Evolutionary conservation across 75 land plant species (phyloP), one percentile per base, ranked within the genome.

Genomic region (Gnetum montanum): DNA sequence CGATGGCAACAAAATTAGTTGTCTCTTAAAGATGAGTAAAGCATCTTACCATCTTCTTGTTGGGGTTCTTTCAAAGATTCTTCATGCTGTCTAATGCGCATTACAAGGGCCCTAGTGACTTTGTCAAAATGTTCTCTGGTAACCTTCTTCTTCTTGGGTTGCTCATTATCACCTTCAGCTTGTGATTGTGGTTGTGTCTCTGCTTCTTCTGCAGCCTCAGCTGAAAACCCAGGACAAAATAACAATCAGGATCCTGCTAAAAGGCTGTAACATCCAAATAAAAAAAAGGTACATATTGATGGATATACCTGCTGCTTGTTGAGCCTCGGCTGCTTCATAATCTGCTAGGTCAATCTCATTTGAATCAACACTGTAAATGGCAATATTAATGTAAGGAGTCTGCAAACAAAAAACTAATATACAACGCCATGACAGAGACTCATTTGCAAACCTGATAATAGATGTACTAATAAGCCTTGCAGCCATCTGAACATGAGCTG

Each of bases 311-410:
- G 59, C 5, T 15, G 46, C 25, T 37, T 57, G 43, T 15, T 38
- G 15, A 24, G 19, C 46, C 7, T 8, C 27, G 20, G 73, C 74
- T 10, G 76, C 86, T 70, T 79, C 77, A 38, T 66, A 79, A 65
- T 82, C 90, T 52, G 89, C 88, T 23, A 94, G 70, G 62, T 94
- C 98, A 61, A 94, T 80, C 62, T 78, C 98, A 61, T 80, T 75
- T 6, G 99, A 86, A 51, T 95, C 96, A 37, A 95, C 99, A 76
- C 99, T 95, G 85, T 68, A 77, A 19, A 54, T n/a, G n/a, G n/a
- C n/a, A 49, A 38, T 20, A 35, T 30, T 16, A 44, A 7, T 18
- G n/a, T n/a, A n/a, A n/a, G n/a, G n/a, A n/a, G n/a, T n/a, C n/a
- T n/a, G n/a, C n/a, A n/a, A n/a, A n/a, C n/a, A n/a, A n/a, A n/a